Evolutionary conservation across 2,329 filamentous ascomycete genomes (phyloP).

Genomic region (Phaeophleospora eucalypticola): DNA sequence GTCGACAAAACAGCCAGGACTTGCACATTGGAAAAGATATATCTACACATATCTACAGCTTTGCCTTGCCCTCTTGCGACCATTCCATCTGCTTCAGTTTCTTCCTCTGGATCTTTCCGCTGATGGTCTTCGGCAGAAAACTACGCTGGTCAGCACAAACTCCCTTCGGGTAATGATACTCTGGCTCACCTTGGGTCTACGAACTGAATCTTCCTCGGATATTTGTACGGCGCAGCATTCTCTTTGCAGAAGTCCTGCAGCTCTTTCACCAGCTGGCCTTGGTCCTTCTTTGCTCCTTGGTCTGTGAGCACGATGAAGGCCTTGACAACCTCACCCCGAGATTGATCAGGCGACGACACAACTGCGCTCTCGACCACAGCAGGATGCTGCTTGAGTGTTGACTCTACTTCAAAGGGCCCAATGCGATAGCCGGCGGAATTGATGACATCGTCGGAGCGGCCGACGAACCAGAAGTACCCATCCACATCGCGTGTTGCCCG

Average conservation of each 20-base stretch:
- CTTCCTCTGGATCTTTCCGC: slow-evolving; percentile 32
- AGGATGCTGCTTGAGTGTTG: slow-evolving; percentile 38
- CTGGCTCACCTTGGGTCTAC: slow-evolving; percentile 25
- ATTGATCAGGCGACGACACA: slow-evolving; percentile 37
- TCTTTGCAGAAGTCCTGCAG: slow-evolving; percentile 40
- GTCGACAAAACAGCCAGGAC: too few species aligned
- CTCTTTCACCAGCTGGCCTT: slow-evolving; percentile 29
- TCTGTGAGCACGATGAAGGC: slow-evolving; percentile 38
- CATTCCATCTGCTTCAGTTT: slow-evolving; percentile 38
- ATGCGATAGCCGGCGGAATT: slow-evolving; percentile 40
- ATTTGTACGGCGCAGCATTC: slow-evolving; percentile 39
- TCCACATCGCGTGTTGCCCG: slow-evolving; percentile 93
- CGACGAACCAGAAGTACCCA: slow-evolving; percentile 98
- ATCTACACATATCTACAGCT: too few species aligned
- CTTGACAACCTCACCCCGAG: slow-evolving; percentile 40
- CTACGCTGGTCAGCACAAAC: not conserved
- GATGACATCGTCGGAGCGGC: slow-evolving; percentile 78
- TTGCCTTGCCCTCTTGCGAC: slow-evolving; percentile 23
- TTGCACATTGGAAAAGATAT: too few species aligned
- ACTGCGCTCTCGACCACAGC: slow-evolving; percentile 40
- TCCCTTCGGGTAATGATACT: not conserved
- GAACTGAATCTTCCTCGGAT: slow-evolving; percentile 39
- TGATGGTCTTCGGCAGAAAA: slow-evolving; percentile 40
- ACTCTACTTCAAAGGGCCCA: slow-evolving; percentile 42
- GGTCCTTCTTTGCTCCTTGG: slow-evolving; percentile 18